These are phyloP conservation scores for Apiospora phragmitis DNA, from an alignment of 2,329 filamentous ascomycete genomes.

Conservation along the genomic window DNA sequence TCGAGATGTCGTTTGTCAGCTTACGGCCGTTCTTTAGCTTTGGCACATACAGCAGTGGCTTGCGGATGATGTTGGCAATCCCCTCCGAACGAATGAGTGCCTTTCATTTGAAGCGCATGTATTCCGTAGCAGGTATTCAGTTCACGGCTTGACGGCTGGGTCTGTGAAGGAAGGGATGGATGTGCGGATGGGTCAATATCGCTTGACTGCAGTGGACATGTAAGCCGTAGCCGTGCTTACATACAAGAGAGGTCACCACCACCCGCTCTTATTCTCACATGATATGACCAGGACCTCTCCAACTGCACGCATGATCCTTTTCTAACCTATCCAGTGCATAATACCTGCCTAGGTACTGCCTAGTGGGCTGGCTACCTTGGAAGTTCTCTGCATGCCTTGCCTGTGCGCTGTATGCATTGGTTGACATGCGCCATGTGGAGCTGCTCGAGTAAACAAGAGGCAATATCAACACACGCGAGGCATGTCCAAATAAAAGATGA, in stretches of 20 bases:
- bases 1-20: neutral
- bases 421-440: neutral
- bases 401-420: neutral
- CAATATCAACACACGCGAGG: neutral
- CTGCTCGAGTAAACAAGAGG: neutral
- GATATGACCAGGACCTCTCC: conserved; percentile 4
- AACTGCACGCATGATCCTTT: neutral
- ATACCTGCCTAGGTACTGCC: neutral
- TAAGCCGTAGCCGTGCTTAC: neutral
- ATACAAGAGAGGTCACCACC: neutral
- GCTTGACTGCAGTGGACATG: neutral
- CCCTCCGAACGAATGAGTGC: neutral
- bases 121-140: no score
- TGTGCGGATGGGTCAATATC: neutral
- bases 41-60: neutral
- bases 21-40: neutral
- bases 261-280: neutral
- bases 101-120: no score
- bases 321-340: neutral
- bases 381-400: neutral
- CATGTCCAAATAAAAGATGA: neutral
- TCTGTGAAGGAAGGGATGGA: neutral
- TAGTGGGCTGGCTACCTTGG: neutral
- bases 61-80: neutral
- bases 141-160: no score